These are phyloP conservation scores for Discostella stelligeroides DNA, from an alignment of 108 stramenopile species.

Conservation along the genomic window DNA sequence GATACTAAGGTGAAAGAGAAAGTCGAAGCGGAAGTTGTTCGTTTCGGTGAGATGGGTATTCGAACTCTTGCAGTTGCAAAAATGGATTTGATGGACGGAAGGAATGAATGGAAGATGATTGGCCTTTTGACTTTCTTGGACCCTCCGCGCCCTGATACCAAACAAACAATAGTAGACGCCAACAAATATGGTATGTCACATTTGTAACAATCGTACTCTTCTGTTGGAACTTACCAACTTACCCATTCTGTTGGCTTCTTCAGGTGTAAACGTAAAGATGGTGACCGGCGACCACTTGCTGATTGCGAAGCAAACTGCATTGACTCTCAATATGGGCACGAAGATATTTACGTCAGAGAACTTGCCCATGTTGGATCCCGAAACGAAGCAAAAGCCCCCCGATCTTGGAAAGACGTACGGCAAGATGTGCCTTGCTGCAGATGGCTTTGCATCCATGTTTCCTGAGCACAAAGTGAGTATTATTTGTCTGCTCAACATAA, in stretches of 20 bases:
- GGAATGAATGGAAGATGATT: constrained; percentile 67
- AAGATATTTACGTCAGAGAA: constrained; percentile 53
- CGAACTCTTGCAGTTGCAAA: constrained; percentile 72
- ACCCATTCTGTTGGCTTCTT: not conserved
- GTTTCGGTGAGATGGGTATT: constrained; percentile 69
- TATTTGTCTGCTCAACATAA: not conserved
- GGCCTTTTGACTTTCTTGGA: constrained; percentile 84
- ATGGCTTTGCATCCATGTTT: constrained; percentile 81
- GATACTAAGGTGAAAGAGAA: constrained; percentile 33
- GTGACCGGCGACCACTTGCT: constrained; percentile 87
- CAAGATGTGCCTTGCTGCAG: constrained; percentile 53
- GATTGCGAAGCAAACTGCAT: constrained; percentile 78
- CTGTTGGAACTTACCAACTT: not conserved
- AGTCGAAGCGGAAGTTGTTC: constrained; percentile 56
- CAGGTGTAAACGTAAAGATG: constrained; percentile 84
- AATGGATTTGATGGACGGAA: constrained; percentile 47
- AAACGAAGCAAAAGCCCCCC: constrained; percentile 50
- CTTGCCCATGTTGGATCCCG: constrained; percentile 53
- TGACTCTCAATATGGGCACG: constrained; percentile 60
- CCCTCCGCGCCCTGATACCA: constrained; percentile 84
- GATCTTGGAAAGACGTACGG: constrained; percentile 44
- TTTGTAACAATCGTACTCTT: not conserved
- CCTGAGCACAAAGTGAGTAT: constrained; percentile 73
- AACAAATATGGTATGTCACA: constrained; percentile 29
- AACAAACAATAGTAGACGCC: constrained; percentile 62